Evolutionary conservation across 768 basidiomycete genomes (phyloP).

Genomic region (Collybiopsis luxurians): DNA sequence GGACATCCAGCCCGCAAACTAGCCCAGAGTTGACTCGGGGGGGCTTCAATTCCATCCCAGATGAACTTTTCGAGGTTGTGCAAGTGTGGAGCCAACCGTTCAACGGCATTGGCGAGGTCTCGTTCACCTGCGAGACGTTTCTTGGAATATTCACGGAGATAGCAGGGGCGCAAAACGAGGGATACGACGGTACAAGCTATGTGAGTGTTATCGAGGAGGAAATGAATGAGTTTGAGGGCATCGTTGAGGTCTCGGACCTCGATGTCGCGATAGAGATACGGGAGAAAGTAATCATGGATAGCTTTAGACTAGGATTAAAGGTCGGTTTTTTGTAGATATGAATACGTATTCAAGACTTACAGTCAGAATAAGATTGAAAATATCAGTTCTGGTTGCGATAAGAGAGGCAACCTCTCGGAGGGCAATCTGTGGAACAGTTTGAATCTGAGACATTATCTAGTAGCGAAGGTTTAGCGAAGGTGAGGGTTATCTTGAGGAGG

Average conservation of each 20-base stretch:
- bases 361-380: background rate
- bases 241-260: background rate
- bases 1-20: conserved; percentile 22
- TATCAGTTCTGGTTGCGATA: background rate
- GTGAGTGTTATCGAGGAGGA: conserved; percentile 10
- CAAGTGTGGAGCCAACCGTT: conserved; percentile 15
- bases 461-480: too few relatives aligned
- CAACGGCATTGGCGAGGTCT: conserved; percentile 11
- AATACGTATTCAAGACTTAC: background rate
- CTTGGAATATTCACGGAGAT: conserved; percentile 10
- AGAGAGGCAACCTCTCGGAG: background rate
- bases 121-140: conserved; percentile 14
- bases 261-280: background rate
- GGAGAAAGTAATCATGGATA: background rate
- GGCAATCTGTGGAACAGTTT: background rate
- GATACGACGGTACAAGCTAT: conserved; percentile 14
- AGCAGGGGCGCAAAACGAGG: conserved; percentile 18
- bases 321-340: background rate
- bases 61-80: conserved; percentile 17
- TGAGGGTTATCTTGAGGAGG: too few relatives aligned
- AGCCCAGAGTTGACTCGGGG: conserved; percentile 18
- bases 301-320: background rate
- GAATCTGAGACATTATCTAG: too few relatives aligned
- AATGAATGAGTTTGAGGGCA: background rate
- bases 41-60: conserved; percentile 23